Evolutionary conservation across 176 grass and related monocot species (phyloP).

Genomic region (Raddia distichophylla): DNA sequence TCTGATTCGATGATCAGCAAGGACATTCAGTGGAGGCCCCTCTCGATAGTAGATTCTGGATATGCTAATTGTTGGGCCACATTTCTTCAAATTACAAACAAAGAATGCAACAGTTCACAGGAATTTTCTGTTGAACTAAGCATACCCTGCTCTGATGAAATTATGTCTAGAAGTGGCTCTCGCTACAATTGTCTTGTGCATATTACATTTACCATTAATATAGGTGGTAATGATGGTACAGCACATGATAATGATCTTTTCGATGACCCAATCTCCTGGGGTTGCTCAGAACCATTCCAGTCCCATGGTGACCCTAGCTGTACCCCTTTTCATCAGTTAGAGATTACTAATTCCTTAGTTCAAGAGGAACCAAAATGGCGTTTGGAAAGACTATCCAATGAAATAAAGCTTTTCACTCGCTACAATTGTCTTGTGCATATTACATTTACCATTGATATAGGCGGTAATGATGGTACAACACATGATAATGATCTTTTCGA

Average conservation of each 20-base stretch:
- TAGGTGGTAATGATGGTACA: slow-evolving; percentile 18
- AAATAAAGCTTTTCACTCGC: too few species aligned
- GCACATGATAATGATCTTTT: slow-evolving; percentile 31
- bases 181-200: slow-evolving; percentile 37
- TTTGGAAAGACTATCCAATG: too few species aligned
- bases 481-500: slow-evolving; percentile 39
- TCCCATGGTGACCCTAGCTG: slow-evolving; percentile 31
- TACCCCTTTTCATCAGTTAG: slow-evolving; percentile 51
- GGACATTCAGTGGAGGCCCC: slow-evolving; percentile 66
- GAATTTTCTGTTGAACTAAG: slow-evolving; percentile 56
- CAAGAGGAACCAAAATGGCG: slow-evolving; percentile 65
- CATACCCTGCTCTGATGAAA: slow-evolving; percentile 53
- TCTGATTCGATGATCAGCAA: slow-evolving; percentile 50
- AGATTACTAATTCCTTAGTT: slow-evolving; percentile 30
- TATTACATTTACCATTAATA: slow-evolving; percentile 65
- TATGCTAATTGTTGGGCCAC: slow-evolving; percentile 76
- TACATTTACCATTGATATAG: slow-evolving; percentile 60
- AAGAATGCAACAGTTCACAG: slow-evolving; percentile 43
- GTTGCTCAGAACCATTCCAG: slow-evolving; percentile 44
- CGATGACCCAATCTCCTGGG: slow-evolving; percentile 64
- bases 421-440: slow-evolving; percentile 46
- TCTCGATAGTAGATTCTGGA: slow-evolving; percentile 57
- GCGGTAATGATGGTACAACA: slow-evolving; percentile 2
- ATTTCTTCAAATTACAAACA: slow-evolving; percentile 59
- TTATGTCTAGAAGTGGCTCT: slow-evolving; percentile 59